Conservation (phyloP, 495 filamentous ascomycete species). For the Penicillium maclennaniae region DNA sequence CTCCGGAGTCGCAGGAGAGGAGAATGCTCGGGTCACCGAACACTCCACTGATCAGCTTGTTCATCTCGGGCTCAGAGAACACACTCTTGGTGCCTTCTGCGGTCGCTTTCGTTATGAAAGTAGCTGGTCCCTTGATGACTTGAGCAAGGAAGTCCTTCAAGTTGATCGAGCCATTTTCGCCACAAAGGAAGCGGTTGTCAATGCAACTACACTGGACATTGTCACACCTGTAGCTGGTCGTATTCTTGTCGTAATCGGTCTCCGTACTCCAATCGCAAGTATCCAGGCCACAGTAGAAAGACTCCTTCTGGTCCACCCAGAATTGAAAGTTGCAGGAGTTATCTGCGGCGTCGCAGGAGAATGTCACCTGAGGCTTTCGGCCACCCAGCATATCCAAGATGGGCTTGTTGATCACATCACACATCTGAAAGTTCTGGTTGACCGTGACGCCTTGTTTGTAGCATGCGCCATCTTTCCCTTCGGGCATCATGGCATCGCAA, state of each 20-base stretch:
- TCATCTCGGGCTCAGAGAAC: slow-evolving; percentile 88
- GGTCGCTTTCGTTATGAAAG: slow-evolving; percentile 67
- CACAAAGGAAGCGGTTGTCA: slow-evolving; percentile 88
- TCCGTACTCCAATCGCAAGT: slow-evolving; percentile 70
- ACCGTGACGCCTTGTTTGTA: slow-evolving; percentile 87
- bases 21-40: slow-evolving; percentile 90
- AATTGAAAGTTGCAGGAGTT: slow-evolving; percentile 92
- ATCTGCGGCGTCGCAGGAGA: slow-evolving; percentile 74
- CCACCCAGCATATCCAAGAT: slow-evolving; percentile 83
- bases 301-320: slow-evolving; percentile 91
- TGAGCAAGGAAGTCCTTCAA: slow-evolving; percentile 81
- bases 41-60: slow-evolving; percentile 76
- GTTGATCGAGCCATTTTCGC: slow-evolving; percentile 84
- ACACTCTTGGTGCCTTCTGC: slow-evolving; percentile 58
- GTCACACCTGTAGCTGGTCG: slow-evolving; percentile 78
- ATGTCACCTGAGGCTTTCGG: slow-evolving; percentile 86
- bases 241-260: slow-evolving; percentile 67
- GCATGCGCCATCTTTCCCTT: slow-evolving; percentile 75
- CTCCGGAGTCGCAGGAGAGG: slow-evolving; percentile 76
- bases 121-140: slow-evolving; percentile 79
- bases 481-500: slow-evolving; percentile 81
- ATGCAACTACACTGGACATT: slow-evolving; percentile 84
- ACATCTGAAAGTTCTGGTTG: slow-evolving; percentile 95
- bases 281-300: slow-evolving; percentile 90
- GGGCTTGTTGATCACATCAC: slow-evolving; percentile 91